A percentile compares a stretch with the other conserved stretches of the same genome.
phyloP scores from a whole-genome alignment of 441 rosid genomes.

The Adansonia madagascariensis region DNA sequence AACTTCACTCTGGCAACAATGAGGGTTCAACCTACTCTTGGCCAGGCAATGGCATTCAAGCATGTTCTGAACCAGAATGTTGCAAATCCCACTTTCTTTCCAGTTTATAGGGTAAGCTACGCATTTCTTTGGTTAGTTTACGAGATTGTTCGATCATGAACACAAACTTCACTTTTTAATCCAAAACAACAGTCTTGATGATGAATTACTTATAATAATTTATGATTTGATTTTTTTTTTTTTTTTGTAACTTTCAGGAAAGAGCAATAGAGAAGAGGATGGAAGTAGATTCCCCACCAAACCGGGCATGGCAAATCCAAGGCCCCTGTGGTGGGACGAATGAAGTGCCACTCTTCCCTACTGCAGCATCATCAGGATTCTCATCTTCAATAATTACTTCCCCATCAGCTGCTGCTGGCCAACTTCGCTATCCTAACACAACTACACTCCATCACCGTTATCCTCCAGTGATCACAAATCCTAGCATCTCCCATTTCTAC shows the following conservation, averaged over 20 bases:
- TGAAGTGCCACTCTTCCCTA: constrained; percentile 46
- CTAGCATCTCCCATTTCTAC: constrained; percentile 37
- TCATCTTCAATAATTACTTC: constrained; percentile 42
- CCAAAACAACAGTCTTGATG: neutral
- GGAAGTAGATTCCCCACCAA: constrained; percentile 42
- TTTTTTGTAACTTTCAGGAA: constrained; percentile 42
- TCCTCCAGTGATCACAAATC: constrained; percentile 28
- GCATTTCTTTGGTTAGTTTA: neutral
- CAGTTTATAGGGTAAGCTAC: constrained; percentile 40
- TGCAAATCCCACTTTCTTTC: constrained; percentile 41
- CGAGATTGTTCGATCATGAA: neutral
- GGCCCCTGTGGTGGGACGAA: constrained; percentile 38
- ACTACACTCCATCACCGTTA: constrained; percentile 28
- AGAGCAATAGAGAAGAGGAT: constrained; percentile 60
- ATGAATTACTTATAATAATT: neutral
- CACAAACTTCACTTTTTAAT: neutral
- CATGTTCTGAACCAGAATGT: constrained; percentile 37
- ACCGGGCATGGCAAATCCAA: constrained; percentile 44
- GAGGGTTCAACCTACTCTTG: constrained; percentile 29
- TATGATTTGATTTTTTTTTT: neutral
- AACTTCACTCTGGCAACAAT: constrained; percentile 32
- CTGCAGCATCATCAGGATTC: constrained; percentile 93
- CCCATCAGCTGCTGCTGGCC: constrained; percentile 45
- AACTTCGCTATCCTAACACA: constrained; percentile 35
- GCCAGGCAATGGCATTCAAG: constrained; percentile 36